Percentiles rank a stretch among this genome's conserved stretches.
These are phyloP conservation scores for Aeschynomene evenia DNA, from an alignment of 306 rosid genomes.

Conservation along the genomic window DNA sequence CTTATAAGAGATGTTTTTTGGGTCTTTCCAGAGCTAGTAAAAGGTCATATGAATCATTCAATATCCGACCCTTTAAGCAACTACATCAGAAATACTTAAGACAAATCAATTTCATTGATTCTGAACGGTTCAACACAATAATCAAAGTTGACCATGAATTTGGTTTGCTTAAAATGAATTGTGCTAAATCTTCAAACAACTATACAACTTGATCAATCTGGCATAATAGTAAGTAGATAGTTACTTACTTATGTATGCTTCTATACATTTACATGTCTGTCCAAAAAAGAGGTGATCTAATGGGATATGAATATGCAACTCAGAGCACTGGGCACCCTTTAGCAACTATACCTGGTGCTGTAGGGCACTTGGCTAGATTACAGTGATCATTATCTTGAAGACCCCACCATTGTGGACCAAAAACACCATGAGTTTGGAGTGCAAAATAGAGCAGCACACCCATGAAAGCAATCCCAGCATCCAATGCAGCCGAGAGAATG, in stretches of 20 bases:
- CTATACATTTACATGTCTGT: not conserved
- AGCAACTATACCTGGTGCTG: slow-evolving; percentile 53
- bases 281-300: not conserved
- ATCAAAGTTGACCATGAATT: not conserved
- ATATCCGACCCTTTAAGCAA: not conserved
- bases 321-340: slow-evolving; percentile 55
- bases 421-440: slow-evolving; percentile 39
- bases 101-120: not conserved
- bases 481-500: slow-evolving; percentile 68
- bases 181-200: not conserved
- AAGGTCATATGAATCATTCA: too few species aligned
- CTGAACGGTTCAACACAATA: not conserved
- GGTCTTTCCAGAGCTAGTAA: not conserved
- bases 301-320: not conserved
- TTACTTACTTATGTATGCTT: too few species aligned
- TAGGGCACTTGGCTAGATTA: slow-evolving; percentile 59
- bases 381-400: slow-evolving; percentile 47
- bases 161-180: not conserved
- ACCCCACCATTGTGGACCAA: slow-evolving; percentile 81
- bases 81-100: too few species aligned
- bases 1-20: not conserved
- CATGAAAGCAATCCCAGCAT: slow-evolving; percentile 68
- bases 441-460: slow-evolving; percentile 52
- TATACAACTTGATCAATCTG: slow-evolving; percentile 16
- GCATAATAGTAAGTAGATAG: too few species aligned